Evolutionary conservation across 1,139 yeast genomes (phyloP).

Genomic region (Kluyveromyces sp.): DNA sequence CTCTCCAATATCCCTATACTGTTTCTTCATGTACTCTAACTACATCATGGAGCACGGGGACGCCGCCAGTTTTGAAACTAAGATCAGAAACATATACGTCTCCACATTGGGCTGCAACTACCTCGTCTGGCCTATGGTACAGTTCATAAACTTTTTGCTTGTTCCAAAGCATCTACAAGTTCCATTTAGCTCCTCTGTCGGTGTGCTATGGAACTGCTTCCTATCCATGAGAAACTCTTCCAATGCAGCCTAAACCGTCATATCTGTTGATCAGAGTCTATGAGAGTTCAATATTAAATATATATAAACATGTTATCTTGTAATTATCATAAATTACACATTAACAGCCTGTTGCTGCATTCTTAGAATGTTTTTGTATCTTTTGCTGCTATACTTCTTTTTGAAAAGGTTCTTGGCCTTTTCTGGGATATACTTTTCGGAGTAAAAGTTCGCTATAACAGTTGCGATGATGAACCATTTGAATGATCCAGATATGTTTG

Average conservation of each 20-base stretch:
- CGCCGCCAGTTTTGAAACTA: constrained; percentile 52
- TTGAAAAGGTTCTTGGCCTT: constrained; percentile 27
- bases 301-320: neutral
- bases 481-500: constrained; percentile 47
- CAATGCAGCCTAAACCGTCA: constrained; percentile 6
- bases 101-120: constrained; percentile 74
- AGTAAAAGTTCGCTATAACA: constrained; percentile 44
- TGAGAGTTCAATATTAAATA: neutral
- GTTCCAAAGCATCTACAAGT: constrained; percentile 79
- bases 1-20: constrained; percentile 76
- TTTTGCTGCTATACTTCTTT: constrained; percentile 32
- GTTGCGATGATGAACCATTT: constrained; percentile 42
- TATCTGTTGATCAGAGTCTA: too few species aligned
- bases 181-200: constrained; percentile 85
- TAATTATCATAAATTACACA: neutral
- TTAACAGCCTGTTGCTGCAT: constrained; percentile 1
- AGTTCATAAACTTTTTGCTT: constrained; percentile 74
- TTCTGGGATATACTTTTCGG: constrained; percentile 30
- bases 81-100: constrained; percentile 58
- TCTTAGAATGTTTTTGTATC: constrained; percentile 30
- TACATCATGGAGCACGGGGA: constrained; percentile 72
- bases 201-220: constrained; percentile 89
- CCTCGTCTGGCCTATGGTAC: constrained; percentile 93
- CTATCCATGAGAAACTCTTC: constrained; percentile 60
- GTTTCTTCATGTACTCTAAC: constrained; percentile 79